Evolutionary conservation across 2,329 filamentous ascomycete species (phyloP), one percentile per base, ranked within the genome.

Genomic region (Sclerotinia nivalis): DNA sequence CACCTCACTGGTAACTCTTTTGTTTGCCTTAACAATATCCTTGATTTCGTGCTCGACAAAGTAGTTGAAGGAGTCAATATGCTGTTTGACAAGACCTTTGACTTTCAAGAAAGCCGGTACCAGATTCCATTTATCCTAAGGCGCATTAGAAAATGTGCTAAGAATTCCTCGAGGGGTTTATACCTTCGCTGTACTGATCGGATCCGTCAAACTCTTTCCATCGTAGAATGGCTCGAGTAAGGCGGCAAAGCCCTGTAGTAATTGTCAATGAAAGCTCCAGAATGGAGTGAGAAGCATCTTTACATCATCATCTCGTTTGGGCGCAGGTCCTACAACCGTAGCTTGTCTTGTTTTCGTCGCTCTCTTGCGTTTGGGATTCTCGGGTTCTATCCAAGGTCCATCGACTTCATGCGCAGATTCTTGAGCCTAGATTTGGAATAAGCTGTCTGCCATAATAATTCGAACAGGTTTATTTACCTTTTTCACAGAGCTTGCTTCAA

Each of bases 41-140:
- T 97, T 97, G 80, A 99, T 89, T 79, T 98, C 94, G 69, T 96
- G 91, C 76, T 99, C 93, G 74, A 97, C 91, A 76, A 99, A 98
- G 82, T 96, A 97, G 82, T 99, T 97, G 85, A 96, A 99, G 34
- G 96, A 98, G 83, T 99, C 96, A 59, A 77, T 86, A 74, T 84
- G 87, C 84, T 98, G 95, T 81, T 97, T 97, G 67, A 97, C 94
- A 70, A 97, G 84, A 70, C 94, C 87, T 82, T 99, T 99, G 77
- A 97, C 94, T 81, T 97, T 97, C 71, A 99, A 84, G 80, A 99
- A 99, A n/a, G 96, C 96, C 0, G 96, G 96, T 40, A 99, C 83
- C 55, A 99, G 85, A 80, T 98, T 97, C 88, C 95, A 97, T 85
- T 99, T 99, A 83, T 99, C 96, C 77, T 91, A 86, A 75, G 85